Base-by-base conservation (phyloP, 208 protist species). In the Trypanosoma melophagium region DNA sequence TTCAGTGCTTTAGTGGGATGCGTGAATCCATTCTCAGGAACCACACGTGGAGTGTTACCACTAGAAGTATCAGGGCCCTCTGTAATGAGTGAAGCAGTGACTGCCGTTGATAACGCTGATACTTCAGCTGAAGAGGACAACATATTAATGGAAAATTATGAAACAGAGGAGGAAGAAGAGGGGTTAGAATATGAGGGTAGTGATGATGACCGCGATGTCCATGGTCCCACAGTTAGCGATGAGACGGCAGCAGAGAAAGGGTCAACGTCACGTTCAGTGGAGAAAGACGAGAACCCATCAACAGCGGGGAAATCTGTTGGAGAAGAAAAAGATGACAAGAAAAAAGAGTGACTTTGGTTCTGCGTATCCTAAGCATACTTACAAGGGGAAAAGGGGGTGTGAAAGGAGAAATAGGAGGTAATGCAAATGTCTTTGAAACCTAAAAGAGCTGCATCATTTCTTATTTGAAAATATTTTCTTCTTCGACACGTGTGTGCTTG, bases 21-120 rank as follows among this genome's bases (percentile, higher is more conserved):
- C 74, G 76, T 81, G 16, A 95, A 93, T 56, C 89, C 89, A 3
- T 92, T 95, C 69, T 78, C 81, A 9, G 77, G 75, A 55, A 77
- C 44, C 38, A 60, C 74, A 12, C 72, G 74, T 25, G 66, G 75
- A 31, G 62, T 81, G 38, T 65, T 76, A 21, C 79, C 84, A 55
- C 50, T 66, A 28, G 69, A 74, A 21, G 24, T 74, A 3, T 19
- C 69, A 19, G 53, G 50, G 13, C 61, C 69, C 4, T 54, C 69
- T 35, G 69, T 74, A 24, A 52, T 68, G 21, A 58, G 69, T 28
- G 56, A 40, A 16, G 49, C 41, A 21, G 25, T 65, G 50, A 17
- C 13, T 45, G 38, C 56, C 8, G 60, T 52, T 22, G 42, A 42
- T 28, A 60, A 74, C 2, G n/a, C 42, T 35, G 50, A 58, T 12